Evolutionary conservation across 2,329 filamentous ascomycete genomes (phyloP), one percentile per base, ranked within the genome.

Genomic region (Aspergillus glaucus): DNA sequence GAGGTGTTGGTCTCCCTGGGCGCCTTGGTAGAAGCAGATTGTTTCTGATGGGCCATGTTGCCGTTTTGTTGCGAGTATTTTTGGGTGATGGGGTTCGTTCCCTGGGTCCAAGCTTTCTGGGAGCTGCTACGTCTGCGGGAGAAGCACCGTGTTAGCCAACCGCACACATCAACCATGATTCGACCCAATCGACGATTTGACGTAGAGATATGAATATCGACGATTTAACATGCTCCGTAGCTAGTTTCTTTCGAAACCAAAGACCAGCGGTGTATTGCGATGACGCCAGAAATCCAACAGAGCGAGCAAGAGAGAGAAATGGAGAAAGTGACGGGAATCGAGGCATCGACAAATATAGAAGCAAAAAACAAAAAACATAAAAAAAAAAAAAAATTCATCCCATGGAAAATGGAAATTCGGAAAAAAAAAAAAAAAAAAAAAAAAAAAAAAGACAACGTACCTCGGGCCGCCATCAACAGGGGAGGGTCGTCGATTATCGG

Each of bases 21-120:
- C 47, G 67, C 52, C 52, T 71, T 73, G 14, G 70, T 59, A 14
- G 67, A 64, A 15, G 60, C 58, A 28, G 65, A 61, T 30, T 70
- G 62, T 55, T 74, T 78, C 46, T 70, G 60, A 47, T 68, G 66
- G 37, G 66, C 67, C 55, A 72, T 68, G 52, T 70, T 73, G 57
- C 80, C 81, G 71, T 84, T 84, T 54, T 76, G 72, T 50, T 75
- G 72, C 50, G 67, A 62, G 46, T 72, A 64, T 56, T 79, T 77
- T 57, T 82, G 79, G 17, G 79, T 81, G 62, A 82, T 77, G 41
- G 80, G 79, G 63, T 84, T 84, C 49, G 77, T 75, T 58, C 79
- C 79, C 60, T 77, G 73, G 44, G 76, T 75, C 81, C 81, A 85
- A 60, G 79, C 79, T 66, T 79, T 82, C 56, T 77, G 78, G 43